Percentiles rank a stretch among this genome's conserved stretches.
Conservation (phyloP, 306 rosid species). For the Sicyos baderoa region DNA sequence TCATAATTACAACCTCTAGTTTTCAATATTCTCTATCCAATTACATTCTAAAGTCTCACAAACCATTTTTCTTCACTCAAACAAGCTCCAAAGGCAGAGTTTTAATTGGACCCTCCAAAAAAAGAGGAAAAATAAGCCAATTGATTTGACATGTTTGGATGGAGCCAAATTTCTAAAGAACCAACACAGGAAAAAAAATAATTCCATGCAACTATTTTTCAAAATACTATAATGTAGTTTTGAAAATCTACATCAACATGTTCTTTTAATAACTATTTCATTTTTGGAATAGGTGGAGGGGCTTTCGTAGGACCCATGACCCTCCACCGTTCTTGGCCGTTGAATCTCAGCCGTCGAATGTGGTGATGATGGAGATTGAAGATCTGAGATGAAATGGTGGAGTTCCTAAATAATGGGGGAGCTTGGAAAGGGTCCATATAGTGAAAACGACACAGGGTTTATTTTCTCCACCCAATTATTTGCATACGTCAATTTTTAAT, state of each 20-base stretch:
- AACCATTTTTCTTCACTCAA: background rate
- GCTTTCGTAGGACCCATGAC: background rate
- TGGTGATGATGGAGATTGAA: background rate
- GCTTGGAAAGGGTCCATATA: background rate
- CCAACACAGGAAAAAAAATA: too few relatives aligned
- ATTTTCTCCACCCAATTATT: slow-evolving; percentile 14
- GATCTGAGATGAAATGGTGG: background rate
- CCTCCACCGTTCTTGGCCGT: background rate
- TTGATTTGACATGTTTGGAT: background rate
- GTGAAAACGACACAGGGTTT: background rate
- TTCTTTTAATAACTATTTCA: too few relatives aligned
- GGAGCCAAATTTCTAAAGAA: too few relatives aligned
- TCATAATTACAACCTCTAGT: too few relatives aligned
- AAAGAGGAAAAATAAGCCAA: background rate
- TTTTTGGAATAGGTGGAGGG: background rate
- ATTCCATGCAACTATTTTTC: too few relatives aligned
- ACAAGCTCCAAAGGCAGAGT: background rate
- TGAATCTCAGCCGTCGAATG: slow-evolving; percentile 6
- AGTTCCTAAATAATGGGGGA: slow-evolving; percentile 8
- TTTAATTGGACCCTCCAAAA: background rate
- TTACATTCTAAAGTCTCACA: background rate
- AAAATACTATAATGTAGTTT: too few relatives aligned
- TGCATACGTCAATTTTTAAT: slow-evolving; percentile 5
- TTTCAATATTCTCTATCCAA: too few relatives aligned
- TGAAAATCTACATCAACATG: too few relatives aligned